These are phyloP conservation scores for Penicillium coprophilum DNA, from an alignment of 495 filamentous ascomycete species.

Conservation along the genomic window DNA sequence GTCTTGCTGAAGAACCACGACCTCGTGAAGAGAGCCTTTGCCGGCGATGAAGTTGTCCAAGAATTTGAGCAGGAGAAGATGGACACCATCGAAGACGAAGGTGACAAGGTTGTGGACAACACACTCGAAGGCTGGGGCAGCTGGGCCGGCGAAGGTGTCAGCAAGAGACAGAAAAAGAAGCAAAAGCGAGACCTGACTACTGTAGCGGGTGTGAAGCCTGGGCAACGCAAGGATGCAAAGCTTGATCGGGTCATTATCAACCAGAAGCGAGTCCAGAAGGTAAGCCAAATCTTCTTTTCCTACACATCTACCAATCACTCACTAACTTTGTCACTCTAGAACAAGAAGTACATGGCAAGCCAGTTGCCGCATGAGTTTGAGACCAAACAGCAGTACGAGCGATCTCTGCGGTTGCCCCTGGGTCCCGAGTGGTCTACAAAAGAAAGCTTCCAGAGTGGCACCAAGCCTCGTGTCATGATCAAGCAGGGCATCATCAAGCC, in stretches of 20 bases:
- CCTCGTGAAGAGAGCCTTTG: conserved; percentile 82
- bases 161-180: conserved; percentile 59
- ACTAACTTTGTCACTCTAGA: conserved; percentile 54
- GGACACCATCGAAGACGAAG: conserved; percentile 71
- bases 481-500: conserved; percentile 91
- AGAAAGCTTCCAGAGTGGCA: conserved; percentile 82
- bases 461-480: conserved; percentile 87
- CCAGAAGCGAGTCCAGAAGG: conserved; percentile 89
- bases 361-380: conserved; percentile 85
- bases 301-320: neutral
- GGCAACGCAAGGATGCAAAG: conserved; percentile 77
- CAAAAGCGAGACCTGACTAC: conserved; percentile 66
- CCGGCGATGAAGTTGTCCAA: conserved; percentile 80
- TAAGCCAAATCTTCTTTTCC: conserved; percentile 36
- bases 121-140: conserved; percentile 90
- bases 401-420: conserved; percentile 79
- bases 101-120: conserved; percentile 79
- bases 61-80: conserved; percentile 82
- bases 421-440: conserved; percentile 96
- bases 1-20: conserved; percentile 75
- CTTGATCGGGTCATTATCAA: conserved; percentile 85
- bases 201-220: conserved; percentile 71
- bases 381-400: conserved; percentile 83
- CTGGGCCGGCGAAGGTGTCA: conserved; percentile 81
- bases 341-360: conserved; percentile 80